Conservation (phyloP, 495 filamentous ascomycete genomes). For the Trichoderma parareesei region DNA sequence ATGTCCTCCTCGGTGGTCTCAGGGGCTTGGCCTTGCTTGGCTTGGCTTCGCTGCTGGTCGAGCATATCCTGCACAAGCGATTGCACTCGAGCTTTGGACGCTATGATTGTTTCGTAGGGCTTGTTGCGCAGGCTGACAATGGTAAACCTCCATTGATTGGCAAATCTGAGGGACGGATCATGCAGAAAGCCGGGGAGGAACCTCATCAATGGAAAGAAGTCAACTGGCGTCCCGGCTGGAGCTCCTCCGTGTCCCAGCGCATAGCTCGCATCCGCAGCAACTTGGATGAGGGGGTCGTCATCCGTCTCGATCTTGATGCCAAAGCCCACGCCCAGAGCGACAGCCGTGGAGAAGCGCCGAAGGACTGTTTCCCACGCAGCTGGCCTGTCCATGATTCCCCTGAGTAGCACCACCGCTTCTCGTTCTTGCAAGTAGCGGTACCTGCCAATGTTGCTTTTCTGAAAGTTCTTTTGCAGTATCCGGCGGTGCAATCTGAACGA, state of each 20-base stretch:
- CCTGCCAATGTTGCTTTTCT: conserved; percentile 22
- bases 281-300: conserved; percentile 36
- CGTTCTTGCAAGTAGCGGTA: conserved; percentile 22
- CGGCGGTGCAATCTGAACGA: conserved; percentile 31
- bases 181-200: not conserved
- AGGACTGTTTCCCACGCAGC: conserved; percentile 11
- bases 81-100: not conserved
- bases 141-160: conserved; percentile 23
- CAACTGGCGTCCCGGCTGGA: conserved; percentile 34
- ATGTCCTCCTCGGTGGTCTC: conserved; percentile 32
- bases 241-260: conserved; percentile 37
- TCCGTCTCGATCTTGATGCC: conserved; percentile 34
- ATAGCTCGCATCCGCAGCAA: conserved; percentile 34
- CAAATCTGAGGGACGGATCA: conserved; percentile 9
- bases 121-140: conserved; percentile 18
- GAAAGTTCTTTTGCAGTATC: conserved; percentile 27
- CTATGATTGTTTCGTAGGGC: not conserved
- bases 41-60: conserved; percentile 17
- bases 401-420: conserved; percentile 17
- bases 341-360: conserved; percentile 24
- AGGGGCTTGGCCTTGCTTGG: conserved; percentile 19
- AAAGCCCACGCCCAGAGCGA: conserved; percentile 38
- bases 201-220: conserved; percentile 29
- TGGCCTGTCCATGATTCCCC: not conserved
- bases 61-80: conserved; percentile 22